Base-by-base conservation (phyloP, 2,329 filamentous ascomycete species). In the Mariannaea sp. region DNA sequence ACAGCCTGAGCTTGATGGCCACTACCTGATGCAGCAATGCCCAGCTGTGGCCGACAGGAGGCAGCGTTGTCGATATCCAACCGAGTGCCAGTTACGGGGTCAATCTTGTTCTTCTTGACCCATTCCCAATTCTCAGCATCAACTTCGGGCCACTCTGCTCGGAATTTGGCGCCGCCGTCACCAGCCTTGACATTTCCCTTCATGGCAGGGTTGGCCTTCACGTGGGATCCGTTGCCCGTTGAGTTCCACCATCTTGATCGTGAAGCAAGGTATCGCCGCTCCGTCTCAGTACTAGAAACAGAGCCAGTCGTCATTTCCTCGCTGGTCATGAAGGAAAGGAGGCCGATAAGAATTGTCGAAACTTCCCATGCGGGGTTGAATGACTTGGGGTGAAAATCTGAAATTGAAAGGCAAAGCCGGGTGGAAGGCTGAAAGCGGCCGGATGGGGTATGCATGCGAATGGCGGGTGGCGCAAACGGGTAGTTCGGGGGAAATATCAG, bases 281-380 rank as follows among this genome's bases (percentile, higher is more conserved):
- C 92, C 3, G 82, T 78, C 43, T 90, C 83, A 0, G 84, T 88
- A 14, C 87, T 90, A 5, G 87, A 87, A 24, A 99, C 84, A 24
- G 88, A 92, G 2, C 94, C 94, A 0, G 94, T 97, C 0, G 94
- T 99, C 89, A 97, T 97, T 77, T 99, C 94, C 69, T 99, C 93
- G 61, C 90, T 91, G 2, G 93, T 97, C 94, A 99, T 99, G 75
- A 99, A 99, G 32, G 89, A 95, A 58, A 97, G 79, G 22, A 99
- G 82, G 8, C 94, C 94, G 49, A 96, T 95, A 13, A 99, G 78
- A 60, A 99, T 99, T 1, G 94, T 99, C 49, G 89, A 93, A 7
- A 99, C 94, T 69, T 96, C 93, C 94, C 94, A 99, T 1, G 94
- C 92, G 2, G 94, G 94, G 71, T 99, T 99, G 79, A 97, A 99